Evolutionary conservation across 257 asterid species (phyloP).

Genomic region (Pogostemon cablin): DNA sequence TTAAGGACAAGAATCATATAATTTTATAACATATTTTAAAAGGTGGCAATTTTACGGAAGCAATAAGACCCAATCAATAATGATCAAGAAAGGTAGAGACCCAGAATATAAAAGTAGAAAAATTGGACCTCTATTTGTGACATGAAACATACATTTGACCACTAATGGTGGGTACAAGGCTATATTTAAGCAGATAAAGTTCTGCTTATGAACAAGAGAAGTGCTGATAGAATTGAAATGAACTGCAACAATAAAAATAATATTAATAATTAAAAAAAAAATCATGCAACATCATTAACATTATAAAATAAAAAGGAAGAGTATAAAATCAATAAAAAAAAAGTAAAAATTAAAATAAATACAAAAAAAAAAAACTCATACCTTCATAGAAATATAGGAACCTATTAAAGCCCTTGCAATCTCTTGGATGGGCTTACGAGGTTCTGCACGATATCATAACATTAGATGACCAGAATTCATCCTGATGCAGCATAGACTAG

Average conservation of each 20-base stretch:
- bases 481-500: slow-evolving; percentile 8
- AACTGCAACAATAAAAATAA: no score
- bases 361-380: slow-evolving; percentile 30
- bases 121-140: neutral
- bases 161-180: neutral
- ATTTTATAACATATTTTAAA: neutral
- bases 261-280: neutral
- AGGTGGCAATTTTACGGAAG: neutral
- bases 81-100: neutral
- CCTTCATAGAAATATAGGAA: slow-evolving; percentile 78
- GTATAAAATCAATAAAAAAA: neutral
- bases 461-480: slow-evolving; percentile 22
- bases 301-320: neutral
- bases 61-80: neutral
- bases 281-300: neutral
- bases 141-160: neutral
- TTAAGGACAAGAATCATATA: neutral
- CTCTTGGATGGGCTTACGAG: slow-evolving; percentile 76
- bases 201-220: slow-evolving; percentile 3
- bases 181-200: slow-evolving; percentile 23
- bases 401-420: slow-evolving; percentile 79
- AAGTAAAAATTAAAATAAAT: neutral
- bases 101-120: neutral
- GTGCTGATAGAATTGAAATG: neutral
- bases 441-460: slow-evolving; percentile 53